Base-by-base conservation (phyloP, 1,139 yeast genomes). In the Lodderomyces parapsilosis region DNA sequence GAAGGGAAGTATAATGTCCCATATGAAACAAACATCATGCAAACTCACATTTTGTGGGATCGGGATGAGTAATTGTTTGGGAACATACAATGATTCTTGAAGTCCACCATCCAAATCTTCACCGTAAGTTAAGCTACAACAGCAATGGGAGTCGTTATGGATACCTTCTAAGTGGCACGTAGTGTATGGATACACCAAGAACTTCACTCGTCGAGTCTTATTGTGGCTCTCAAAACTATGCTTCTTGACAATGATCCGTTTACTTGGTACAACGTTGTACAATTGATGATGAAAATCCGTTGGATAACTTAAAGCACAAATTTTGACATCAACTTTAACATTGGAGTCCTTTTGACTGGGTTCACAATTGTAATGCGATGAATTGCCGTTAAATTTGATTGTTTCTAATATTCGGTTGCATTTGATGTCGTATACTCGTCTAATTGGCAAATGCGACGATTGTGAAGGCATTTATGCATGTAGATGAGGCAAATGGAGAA, bases 21-120 rank as follows among this genome's bases (percentile, higher is more conserved):
- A 47, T 2, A 65, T 47, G 41, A 68, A 68, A 39, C 71, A 62
- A 25, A 65, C 60, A 49, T 71, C 77, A 48, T 70, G 76, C 18
- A 65, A 53, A 43, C 71, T 65, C 11, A 69, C 56, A 41, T 55
- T 58, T 3, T 50, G 52, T 1, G 75, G 74, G 1, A 70, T 49
- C 17, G 52, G 51, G 3, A 70, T 48, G 33, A 68, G 51, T 6
- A 62, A 50, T 27, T 60, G 51, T 24, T 49, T 47, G 0, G 73
- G 66, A 28, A 71, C 58, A 37, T 60, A 60, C 14, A 71, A 47
- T 45, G 52, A 65, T 40, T 68, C 74, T 47, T 71, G 76, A 19
- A 71, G 51, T 1, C 76, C 76, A 3, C 77, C 77, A 43, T 70
- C 68, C 6, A 71, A 42, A 38, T 65, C 65, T 7, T 48, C 46